Percentiles rank a stretch among this genome's conserved stretches.
These are phyloP conservation scores for Backusella parvicylindrica DNA, from an alignment of 192 early-diverging fungal genomes.

Conservation along the genomic window DNA sequence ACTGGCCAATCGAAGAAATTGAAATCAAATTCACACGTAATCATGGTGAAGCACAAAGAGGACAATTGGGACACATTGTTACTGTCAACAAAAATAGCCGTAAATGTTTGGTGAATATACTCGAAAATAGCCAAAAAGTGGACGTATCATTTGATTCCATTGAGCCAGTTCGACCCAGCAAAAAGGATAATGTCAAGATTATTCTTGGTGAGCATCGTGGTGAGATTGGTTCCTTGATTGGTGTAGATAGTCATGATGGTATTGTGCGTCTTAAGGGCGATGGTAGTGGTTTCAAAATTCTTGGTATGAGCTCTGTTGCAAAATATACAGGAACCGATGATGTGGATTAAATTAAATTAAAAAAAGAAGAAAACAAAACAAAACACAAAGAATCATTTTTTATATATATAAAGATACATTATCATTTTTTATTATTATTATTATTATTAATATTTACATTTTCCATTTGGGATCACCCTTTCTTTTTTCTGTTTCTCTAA, in stretches of 20 bases:
- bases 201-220: constrained; percentile 58
- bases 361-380: background rate
- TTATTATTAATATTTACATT: constrained; percentile 24
- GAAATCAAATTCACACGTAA: constrained; percentile 38
- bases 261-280: constrained; percentile 65
- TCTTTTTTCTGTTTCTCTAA: constrained; percentile 70
- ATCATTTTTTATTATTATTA: background rate
- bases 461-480: constrained; percentile 35
- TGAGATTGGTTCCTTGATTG: constrained; percentile 62
- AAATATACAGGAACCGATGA: constrained; percentile 36
- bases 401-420: background rate
- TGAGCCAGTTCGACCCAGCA: constrained; percentile 58
- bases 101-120: constrained; percentile 40
- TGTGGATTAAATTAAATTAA: background rate
- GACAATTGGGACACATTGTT: constrained; percentile 47
- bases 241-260: constrained; percentile 69
- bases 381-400: background rate
- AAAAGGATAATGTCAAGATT: constrained; percentile 72
- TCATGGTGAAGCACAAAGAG: constrained; percentile 40
- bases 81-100: constrained; percentile 45
- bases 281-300: constrained; percentile 50
- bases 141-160: constrained; percentile 36
- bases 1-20: constrained; percentile 56
- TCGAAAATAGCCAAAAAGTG: constrained; percentile 31
- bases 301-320: constrained; percentile 49